These are phyloP conservation scores for Neopestalotiopsis rosae DNA, from an alignment of 2,329 filamentous ascomycete genomes.

Conservation along the genomic window DNA sequence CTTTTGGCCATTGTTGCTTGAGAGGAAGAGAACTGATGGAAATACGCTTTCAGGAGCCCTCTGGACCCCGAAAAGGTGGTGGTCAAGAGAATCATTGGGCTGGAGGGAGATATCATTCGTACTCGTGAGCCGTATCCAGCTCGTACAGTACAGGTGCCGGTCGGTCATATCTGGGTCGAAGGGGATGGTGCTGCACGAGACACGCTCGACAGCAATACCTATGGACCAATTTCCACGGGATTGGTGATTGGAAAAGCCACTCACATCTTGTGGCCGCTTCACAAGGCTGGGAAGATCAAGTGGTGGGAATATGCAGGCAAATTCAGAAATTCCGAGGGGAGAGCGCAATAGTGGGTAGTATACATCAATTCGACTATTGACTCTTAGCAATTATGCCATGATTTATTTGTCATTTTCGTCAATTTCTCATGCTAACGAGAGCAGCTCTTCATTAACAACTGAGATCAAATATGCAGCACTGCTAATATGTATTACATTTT, in stretches of 20 bases:
- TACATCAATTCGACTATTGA: no score
- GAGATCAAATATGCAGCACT: no score
- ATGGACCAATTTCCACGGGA: constrained; percentile 80
- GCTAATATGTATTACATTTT: no score
- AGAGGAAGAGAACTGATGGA: constrained; percentile 11
- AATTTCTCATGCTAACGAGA: no score
- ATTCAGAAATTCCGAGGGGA: not conserved
- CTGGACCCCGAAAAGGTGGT: constrained; percentile 70
- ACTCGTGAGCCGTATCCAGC: constrained; percentile 67
- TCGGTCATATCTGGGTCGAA: constrained; percentile 92
- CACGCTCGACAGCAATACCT: constrained; percentile 85
- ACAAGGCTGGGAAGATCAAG: constrained; percentile 60
- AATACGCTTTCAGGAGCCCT: constrained; percentile 63
- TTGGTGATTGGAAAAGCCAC: constrained; percentile 78
- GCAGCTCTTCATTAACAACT: no score
- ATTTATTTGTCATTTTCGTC: no score
- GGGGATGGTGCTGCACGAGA: constrained; percentile 78
- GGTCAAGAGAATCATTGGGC: constrained; percentile 82
- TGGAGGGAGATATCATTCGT: constrained; percentile 79
- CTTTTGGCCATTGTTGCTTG: not conserved
- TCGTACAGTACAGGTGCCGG: constrained; percentile 68
- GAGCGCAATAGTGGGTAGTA: no score
- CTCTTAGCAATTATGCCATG: no score
- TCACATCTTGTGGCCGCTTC: constrained; percentile 73
- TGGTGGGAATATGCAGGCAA: constrained; percentile 58